Evolutionary conservation across 2,329 filamentous ascomycete genomes (phyloP).

Genomic region (Cryphonectria japonica): DNA sequence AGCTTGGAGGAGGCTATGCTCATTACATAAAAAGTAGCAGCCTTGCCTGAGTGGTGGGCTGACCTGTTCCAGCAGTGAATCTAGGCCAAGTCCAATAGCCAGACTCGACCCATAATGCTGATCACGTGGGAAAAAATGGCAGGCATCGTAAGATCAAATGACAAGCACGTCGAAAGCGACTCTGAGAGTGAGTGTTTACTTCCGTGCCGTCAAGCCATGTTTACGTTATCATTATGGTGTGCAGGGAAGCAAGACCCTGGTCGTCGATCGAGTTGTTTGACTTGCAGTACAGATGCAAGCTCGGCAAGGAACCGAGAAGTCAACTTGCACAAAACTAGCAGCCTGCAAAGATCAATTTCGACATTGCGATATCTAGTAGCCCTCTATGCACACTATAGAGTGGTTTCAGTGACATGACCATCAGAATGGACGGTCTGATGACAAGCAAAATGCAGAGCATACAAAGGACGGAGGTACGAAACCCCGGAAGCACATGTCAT

Average conservation of each 20-base stretch:
- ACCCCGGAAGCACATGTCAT: neutral
- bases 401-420: neutral
- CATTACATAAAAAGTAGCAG: too few species aligned
- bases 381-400: neutral
- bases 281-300: too few species aligned
- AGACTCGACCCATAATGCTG: neutral
- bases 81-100: neutral
- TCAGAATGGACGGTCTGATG: neutral
- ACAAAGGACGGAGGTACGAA: neutral
- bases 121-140: neutral
- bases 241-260: too few species aligned
- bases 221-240: too few species aligned
- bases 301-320: too few species aligned
- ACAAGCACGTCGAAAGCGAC: neutral
- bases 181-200: too few species aligned
- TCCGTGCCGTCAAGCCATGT: too few species aligned
- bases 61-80: neutral
- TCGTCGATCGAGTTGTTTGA: too few species aligned
- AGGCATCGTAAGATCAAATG: neutral
- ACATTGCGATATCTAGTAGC: too few species aligned
- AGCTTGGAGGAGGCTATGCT: too few species aligned
- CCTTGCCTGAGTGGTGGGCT: too few species aligned
- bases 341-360: neutral
- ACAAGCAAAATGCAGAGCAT: neutral
- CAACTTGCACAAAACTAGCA: neutral